These are phyloP conservation scores for Quercus phellos DNA, from an alignment of 331 rosid genomes.

Conservation along the genomic window DNA sequence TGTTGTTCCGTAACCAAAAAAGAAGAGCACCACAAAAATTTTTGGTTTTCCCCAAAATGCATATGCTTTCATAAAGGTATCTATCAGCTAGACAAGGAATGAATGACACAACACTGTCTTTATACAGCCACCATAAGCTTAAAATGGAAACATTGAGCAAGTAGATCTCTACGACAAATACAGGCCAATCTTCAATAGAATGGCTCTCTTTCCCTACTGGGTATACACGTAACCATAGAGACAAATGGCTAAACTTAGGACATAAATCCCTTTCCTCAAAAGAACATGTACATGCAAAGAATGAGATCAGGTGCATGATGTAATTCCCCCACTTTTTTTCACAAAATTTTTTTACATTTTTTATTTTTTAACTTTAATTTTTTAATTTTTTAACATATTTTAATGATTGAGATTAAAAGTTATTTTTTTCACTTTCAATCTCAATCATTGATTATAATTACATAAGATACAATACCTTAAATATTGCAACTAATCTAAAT, in stretches of 20 bases:
- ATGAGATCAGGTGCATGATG: too few relatives aligned
- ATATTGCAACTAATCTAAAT: too few relatives aligned
- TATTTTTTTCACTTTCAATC: too few relatives aligned
- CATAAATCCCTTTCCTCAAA: not conserved
- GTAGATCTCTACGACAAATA: not conserved
- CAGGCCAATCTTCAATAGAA: not conserved
- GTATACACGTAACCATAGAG: not conserved
- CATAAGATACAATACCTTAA: too few relatives aligned
- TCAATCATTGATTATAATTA: too few relatives aligned
- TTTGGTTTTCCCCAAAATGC: not conserved
- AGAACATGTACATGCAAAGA: not conserved
- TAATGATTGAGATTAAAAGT: too few relatives aligned
- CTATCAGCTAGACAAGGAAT: not conserved
- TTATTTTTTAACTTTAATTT: too few relatives aligned
- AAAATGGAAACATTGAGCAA: not conserved
- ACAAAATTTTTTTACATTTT: too few relatives aligned
- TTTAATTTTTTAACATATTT: too few relatives aligned
- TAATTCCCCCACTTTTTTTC: too few relatives aligned
- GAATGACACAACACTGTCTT: not conserved
- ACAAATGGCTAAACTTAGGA: not conserved
- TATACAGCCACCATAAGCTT: not conserved
- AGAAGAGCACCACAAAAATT: not conserved
- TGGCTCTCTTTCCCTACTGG: not conserved
- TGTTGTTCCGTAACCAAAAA: not conserved
- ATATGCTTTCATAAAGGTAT: not conserved